phyloP scores from a whole-genome alignment of 108 stramenopile genomes.

The Pseudonitzschia multistriata region DNA sequence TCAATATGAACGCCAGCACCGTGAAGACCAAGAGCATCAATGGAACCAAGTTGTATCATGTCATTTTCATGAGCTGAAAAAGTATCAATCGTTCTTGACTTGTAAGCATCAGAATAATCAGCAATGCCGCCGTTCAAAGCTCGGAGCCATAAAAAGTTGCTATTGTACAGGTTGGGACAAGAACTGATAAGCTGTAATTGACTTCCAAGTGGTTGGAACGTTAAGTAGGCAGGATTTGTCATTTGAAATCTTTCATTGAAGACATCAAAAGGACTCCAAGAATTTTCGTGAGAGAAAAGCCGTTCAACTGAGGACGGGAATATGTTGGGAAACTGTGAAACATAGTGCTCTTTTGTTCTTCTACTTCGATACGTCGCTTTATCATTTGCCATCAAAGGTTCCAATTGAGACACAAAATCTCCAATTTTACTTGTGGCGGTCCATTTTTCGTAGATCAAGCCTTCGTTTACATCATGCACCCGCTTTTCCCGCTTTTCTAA shows the following conservation, averaged over 20 bases:
- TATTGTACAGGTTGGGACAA: slow-evolving; percentile 66
- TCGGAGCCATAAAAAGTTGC: slow-evolving; percentile 56
- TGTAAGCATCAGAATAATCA: slow-evolving; percentile 60
- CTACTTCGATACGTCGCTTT: neutral
- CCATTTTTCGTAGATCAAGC: slow-evolving; percentile 28
- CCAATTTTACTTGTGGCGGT: slow-evolving; percentile 10
- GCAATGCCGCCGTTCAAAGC: slow-evolving; percentile 71
- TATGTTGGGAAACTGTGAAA: neutral
- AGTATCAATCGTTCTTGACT: slow-evolving; percentile 24
- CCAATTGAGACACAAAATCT: slow-evolving; percentile 16
- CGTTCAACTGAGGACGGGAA: slow-evolving; percentile 16
- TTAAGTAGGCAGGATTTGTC: slow-evolving; percentile 37
- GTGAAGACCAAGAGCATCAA: slow-evolving; percentile 46
- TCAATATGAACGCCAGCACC: slow-evolving; percentile 53
- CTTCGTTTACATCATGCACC: neutral
- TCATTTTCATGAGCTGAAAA: neutral
- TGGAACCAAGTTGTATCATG: slow-evolving; percentile 36
- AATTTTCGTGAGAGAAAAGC: slow-evolving; percentile 4
- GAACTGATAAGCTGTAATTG: slow-evolving; percentile 42
- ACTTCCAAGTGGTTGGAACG: slow-evolving; percentile 34
- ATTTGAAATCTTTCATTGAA: slow-evolving; percentile 21
- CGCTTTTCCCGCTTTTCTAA: neutral
- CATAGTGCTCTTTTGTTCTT: neutral
- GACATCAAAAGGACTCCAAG: slow-evolving; percentile 14
- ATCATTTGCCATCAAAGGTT: slow-evolving; percentile 14